A percentile compares a stretch with the other conserved stretches of the same genome.
These are phyloP conservation scores for Abelmoschus esculentus DNA, from an alignment of 345 rosid species.

Conservation along the genomic window DNA sequence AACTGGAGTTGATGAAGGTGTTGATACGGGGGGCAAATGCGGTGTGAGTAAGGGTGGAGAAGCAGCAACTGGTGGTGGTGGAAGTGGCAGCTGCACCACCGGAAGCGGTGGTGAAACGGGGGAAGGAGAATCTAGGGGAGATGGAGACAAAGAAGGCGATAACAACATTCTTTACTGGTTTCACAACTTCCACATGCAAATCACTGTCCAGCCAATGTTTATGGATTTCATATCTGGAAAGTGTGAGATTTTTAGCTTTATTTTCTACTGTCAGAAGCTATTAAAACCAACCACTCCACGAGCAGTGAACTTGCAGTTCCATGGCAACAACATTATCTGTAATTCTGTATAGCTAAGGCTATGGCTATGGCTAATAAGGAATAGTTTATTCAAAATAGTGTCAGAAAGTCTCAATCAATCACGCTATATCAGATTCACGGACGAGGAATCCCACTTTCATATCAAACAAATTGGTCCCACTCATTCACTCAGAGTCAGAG, in stretches of 20 bases:
- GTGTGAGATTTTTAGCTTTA: neutral
- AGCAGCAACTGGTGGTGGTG: neutral
- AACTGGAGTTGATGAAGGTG: neutral
- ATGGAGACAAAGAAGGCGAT: neutral
- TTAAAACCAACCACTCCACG: neutral
- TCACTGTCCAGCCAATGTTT: neutral
- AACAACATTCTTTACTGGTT: neutral
- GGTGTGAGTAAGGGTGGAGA: neutral
- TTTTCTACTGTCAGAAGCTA: neutral
- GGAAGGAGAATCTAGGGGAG: neutral
- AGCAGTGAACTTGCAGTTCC: neutral
- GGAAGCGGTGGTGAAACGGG: neutral
- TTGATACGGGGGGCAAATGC: slow-evolving; percentile 8
- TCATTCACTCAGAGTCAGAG: no score
- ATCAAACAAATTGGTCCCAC: neutral
- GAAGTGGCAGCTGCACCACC: neutral
- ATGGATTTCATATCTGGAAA: neutral
- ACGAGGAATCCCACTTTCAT: neutral
- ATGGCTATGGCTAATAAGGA: neutral
- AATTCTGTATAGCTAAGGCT: neutral
- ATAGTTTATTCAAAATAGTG: neutral
- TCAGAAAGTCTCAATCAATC: neutral
- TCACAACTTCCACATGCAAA: neutral
- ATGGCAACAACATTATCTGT: neutral
- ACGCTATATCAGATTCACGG: neutral